Evolutionary conservation across 2,329 filamentous ascomycete genomes (phyloP).

Genomic region (Westerdykella ornata): DNA sequence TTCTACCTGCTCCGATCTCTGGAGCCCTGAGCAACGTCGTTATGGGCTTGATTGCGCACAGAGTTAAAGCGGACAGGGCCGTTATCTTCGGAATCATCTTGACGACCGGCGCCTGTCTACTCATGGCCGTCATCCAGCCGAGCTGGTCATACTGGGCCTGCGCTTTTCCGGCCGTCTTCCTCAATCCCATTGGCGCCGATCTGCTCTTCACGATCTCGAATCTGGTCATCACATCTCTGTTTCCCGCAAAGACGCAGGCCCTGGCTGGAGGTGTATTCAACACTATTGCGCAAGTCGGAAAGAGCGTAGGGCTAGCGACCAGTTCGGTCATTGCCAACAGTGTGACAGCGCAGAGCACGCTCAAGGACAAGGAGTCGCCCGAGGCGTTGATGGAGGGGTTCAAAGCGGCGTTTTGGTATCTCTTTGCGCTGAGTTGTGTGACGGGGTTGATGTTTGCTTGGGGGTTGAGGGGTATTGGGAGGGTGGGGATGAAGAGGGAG

Average conservation of each 20-base stretch:
- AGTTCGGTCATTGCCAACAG: conserved; percentile 35
- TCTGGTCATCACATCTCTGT: conserved; percentile 40
- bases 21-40: conserved; percentile 40
- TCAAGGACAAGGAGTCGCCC: conserved; percentile 26
- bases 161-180: conserved; percentile 40
- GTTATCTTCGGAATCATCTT: conserved; percentile 31
- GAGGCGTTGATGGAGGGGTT: conserved; percentile 39
- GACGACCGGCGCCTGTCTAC: conserved; percentile 34
- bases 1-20: conserved; percentile 38
- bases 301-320: conserved; percentile 36
- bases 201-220: conserved; percentile 41
- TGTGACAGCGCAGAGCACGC: conserved; percentile 17
- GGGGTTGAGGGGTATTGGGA: conserved; percentile 41
- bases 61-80: conserved; percentile 40
- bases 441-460: conserved; percentile 31
- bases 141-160: conserved; percentile 45
- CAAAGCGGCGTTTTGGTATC: conserved; percentile 40
- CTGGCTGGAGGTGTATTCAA: conserved; percentile 45
- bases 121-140: conserved; percentile 44
- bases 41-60: conserved; percentile 44
- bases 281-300: conserved; percentile 40
- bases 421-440: conserved; percentile 32
- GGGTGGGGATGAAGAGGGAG: conserved; percentile 40
- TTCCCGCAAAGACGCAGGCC: conserved; percentile 38
- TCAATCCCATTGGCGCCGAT: conserved; percentile 43